Percentiles rank a stretch among this genome's conserved stretches.
Evolutionary conservation across 495 filamentous ascomycete genomes (phyloP).

Genomic region (Neurospora tetrasperma): DNA sequence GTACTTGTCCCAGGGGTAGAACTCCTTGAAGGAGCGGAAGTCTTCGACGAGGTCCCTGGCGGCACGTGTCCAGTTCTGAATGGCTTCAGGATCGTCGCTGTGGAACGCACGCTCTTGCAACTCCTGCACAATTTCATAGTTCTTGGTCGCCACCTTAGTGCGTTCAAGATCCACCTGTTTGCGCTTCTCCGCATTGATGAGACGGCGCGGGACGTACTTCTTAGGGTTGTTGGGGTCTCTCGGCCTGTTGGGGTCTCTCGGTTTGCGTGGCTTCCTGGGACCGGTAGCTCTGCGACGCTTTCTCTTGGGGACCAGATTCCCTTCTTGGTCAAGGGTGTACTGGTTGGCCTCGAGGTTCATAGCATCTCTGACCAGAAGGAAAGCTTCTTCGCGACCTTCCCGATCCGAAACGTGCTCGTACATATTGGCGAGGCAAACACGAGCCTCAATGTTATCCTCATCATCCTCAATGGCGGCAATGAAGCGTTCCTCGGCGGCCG

Average conservation of each 20-base stretch:
- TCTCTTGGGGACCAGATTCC: background rate
- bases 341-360: slow-evolving; percentile 45
- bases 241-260: slow-evolving; percentile 8
- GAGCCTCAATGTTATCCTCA: slow-evolving; percentile 51
- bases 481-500: slow-evolving; percentile 66
- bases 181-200: slow-evolving; percentile 26
- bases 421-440: slow-evolving; percentile 66
- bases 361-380: slow-evolving; percentile 62
- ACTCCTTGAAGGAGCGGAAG: slow-evolving; percentile 63
- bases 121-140: slow-evolving; percentile 46
- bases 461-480: slow-evolving; percentile 61
- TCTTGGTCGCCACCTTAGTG: slow-evolving; percentile 44
- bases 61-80: slow-evolving; percentile 60
- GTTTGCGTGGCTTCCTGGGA: slow-evolving; percentile 12
- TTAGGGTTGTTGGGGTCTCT: slow-evolving; percentile 15
- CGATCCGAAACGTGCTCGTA: slow-evolving; percentile 61
- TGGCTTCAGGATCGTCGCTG: slow-evolving; percentile 41
- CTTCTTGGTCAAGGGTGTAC: slow-evolving; percentile 20
- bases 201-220: slow-evolving; percentile 25
- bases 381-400: slow-evolving; percentile 49
- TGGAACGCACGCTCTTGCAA: slow-evolving; percentile 39
- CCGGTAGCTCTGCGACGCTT: slow-evolving; percentile 9
- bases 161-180: slow-evolving; percentile 31
- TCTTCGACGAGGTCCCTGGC: slow-evolving; percentile 67
- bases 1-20: slow-evolving; percentile 67